A percentile compares a stretch with the other conserved stretches of the same genome.
Conservation (phyloP, 768 basidiomycete species). For the Candolleomyces eurysporus region DNA sequence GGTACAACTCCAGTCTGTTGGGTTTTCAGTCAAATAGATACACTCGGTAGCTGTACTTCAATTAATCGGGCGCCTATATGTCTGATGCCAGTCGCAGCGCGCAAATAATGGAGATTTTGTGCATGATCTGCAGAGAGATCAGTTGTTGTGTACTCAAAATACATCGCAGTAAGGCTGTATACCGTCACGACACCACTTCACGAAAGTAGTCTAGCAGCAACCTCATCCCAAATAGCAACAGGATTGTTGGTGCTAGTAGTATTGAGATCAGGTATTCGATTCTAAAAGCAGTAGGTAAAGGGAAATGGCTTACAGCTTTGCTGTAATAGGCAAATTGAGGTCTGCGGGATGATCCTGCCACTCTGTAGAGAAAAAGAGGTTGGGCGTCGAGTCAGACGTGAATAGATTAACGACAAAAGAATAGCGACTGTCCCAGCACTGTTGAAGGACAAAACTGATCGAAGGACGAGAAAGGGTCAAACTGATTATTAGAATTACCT, state of each 20-base stretch:
- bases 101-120: no score
- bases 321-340: constrained; percentile 50
- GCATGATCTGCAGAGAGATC: no score
- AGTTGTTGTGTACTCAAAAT: background rate
- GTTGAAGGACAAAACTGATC: no score
- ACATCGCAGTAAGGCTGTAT: background rate
- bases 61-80: no score
- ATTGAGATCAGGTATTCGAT: background rate
- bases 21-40: no score
- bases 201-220: constrained; percentile 28
- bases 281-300: background rate
- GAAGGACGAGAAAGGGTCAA: no score
- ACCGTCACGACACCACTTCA: background rate
- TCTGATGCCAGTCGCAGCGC: no score
- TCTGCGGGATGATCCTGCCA: constrained; percentile 61
- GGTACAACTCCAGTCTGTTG: no score
- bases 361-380: constrained; percentile 29
- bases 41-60: no score
- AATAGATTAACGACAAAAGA: no score
- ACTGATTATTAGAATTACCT: constrained; percentile 30
- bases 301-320: constrained; percentile 40
- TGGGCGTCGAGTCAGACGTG: background rate
- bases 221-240: constrained; percentile 51
- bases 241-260: constrained; percentile 53
- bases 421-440: no score